Base-by-base conservation (phyloP, 2,329 filamentous ascomycete genomes). In the Xylaria sp. region DNA sequence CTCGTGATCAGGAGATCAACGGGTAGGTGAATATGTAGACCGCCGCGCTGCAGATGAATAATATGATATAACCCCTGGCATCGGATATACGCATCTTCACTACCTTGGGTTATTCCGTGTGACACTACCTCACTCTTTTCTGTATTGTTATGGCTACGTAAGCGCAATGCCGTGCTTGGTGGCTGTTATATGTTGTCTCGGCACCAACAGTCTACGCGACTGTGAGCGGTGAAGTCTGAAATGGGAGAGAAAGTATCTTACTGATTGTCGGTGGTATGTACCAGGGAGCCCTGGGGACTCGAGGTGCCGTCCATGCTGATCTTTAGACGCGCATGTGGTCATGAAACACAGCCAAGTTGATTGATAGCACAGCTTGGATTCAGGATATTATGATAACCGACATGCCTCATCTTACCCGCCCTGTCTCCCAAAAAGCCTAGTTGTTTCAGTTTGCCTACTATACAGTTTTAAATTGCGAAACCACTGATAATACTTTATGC, bases 291-390 rank as follows among this genome's bases (percentile, higher is more conserved):
- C 34, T 9, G 4, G 3, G 25, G 28, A 9, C 18, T 2, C 15
- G 6, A 5, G 10, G 20, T 8, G 9, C 12, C 25, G 32, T 52
- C 15, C 15, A 28, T 56, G 50, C 28, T 46, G 13, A 50, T 34
- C n/a, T 12, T 32, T 32, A 1, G 7, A n/a, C 32, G 23, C 2
- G 36, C 15, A 39, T 20, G 18, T 32, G 18, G 18, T 20, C 5
- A 53, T 53, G 55, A 67, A 60, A 67, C 65, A 46, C 46, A 18
- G 55, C 65, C 55, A 67, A 60, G 55, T 43, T 18, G 20, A 25
- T 12, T 30, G n/a, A 59, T 64, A 55, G 60, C 32, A 67, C 65
- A 36, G 53, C 53, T 60, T 60, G 46, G 55, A 36, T 25, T 67
- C 68, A 48, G 60, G 55, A 41, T 36, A n/a, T 20, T 18, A 36